Conservation (phyloP, 495 filamentous ascomycete species). For the Xylaria nigripes region DNA sequence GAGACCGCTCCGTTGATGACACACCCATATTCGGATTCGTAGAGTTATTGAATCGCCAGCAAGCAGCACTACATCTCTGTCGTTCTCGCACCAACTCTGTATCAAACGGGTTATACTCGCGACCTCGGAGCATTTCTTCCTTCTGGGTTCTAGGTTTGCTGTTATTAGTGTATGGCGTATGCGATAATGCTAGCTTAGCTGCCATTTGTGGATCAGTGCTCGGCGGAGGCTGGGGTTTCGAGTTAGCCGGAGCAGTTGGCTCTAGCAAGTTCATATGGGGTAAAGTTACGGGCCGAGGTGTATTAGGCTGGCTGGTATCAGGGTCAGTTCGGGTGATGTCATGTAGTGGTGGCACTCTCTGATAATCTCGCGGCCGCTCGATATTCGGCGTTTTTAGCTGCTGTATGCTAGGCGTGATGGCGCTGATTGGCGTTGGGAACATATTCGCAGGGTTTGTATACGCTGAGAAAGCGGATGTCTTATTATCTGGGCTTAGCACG, state of each 20-base stretch:
- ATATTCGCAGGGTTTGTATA: conserved; percentile 35
- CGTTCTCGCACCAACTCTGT: conserved; percentile 76
- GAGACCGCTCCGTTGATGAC: conserved; percentile 67
- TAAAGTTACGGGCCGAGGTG: conserved; percentile 25
- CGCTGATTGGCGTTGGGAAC: conserved; percentile 49
- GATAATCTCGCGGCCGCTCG: conserved; percentile 40
- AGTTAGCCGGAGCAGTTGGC: conserved; percentile 29
- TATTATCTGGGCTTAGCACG: conserved; percentile 45
- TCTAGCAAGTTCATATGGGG: conserved; percentile 41
- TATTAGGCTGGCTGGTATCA: conserved; percentile 17
- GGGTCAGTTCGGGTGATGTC: conserved; percentile 44
- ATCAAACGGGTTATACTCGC: conserved; percentile 70
- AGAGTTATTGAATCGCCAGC: conserved; percentile 84
- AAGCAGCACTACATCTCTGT: conserved; percentile 73
- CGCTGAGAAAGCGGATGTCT: conserved; percentile 43
- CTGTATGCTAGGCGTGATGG: conserved; percentile 38
- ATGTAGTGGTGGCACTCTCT: conserved; percentile 47
- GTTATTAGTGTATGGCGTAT: conserved; percentile 32
- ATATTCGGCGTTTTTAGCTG: conserved; percentile 35
- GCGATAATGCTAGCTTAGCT: conserved; percentile 52
- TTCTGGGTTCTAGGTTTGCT: conserved; percentile 59
- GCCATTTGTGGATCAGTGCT: conserved; percentile 46
- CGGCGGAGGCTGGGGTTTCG: conserved; percentile 25
- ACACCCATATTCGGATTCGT: conserved; percentile 71
- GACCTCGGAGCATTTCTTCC: conserved; percentile 87